Conservation (phyloP, 192 early-diverging fungal species). For the Coemansia sp. region DNA sequence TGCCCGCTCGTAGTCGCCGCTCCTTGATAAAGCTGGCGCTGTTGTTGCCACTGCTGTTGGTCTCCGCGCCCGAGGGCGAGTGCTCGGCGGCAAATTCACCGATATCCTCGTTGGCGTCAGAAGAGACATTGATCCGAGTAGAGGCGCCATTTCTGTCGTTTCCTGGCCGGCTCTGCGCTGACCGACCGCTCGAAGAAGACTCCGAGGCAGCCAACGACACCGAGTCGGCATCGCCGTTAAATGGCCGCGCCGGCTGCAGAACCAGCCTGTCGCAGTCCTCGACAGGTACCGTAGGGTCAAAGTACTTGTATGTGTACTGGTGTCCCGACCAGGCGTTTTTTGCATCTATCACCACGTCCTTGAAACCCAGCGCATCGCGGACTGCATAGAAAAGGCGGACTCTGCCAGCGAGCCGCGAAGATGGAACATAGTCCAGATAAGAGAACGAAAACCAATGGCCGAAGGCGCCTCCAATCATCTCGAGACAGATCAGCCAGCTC, state of each 20-base stretch:
- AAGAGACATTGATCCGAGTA: neutral
- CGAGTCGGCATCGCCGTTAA: constrained; percentile 2
- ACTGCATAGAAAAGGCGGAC: constrained; percentile 75
- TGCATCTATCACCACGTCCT: constrained; percentile 81
- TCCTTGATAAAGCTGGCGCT: constrained; percentile 40
- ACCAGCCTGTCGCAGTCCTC: constrained; percentile 57
- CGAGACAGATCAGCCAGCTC: constrained; percentile 88
- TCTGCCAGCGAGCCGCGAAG: constrained; percentile 65
- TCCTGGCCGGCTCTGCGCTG: neutral
- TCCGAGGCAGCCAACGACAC: neutral
- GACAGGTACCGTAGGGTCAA: constrained; percentile 68
- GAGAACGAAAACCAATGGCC: constrained; percentile 84
- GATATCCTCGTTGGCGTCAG: neutral
- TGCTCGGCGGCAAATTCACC: constrained; percentile 34
- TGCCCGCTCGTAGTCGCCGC: constrained; percentile 52
- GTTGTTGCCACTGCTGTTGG: neutral
- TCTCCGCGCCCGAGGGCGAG: constrained; percentile 14
- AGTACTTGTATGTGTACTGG: constrained; percentile 72
- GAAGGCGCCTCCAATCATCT: constrained; percentile 79
- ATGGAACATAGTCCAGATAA: constrained; percentile 72
- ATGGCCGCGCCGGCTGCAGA: constrained; percentile 47
- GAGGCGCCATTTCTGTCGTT: neutral
- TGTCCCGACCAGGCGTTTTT: constrained; percentile 74
- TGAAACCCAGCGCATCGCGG: constrained; percentile 75
- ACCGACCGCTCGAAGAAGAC: constrained; percentile 9